phyloP scores from a whole-genome alignment of 2,329 filamentous ascomycete species.

The Lasiodiplodia sp. region DNA sequence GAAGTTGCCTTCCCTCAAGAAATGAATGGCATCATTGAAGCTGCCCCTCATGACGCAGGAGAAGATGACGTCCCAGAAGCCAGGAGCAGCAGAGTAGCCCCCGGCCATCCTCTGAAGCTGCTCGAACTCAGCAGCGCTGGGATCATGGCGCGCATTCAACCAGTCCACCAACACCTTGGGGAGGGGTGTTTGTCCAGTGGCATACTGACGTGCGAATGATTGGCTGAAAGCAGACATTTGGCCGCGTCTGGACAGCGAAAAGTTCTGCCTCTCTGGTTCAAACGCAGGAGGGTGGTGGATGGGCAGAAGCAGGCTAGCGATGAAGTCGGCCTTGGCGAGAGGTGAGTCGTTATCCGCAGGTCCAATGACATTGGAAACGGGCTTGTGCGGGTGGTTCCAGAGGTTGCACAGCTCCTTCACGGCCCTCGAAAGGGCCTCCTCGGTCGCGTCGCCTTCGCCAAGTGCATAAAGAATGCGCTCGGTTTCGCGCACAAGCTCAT shows the following conservation, averaged over 20 bases:
- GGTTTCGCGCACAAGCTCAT: conserved; percentile 75
- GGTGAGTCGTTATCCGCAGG: conserved; percentile 62
- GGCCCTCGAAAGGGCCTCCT: conserved; percentile 38
- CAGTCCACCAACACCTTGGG: conserved; percentile 84
- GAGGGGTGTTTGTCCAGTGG: conserved; percentile 57
- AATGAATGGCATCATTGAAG: conserved; percentile 68
- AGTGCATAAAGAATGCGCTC: conserved; percentile 69
- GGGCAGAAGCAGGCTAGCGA: conserved; percentile 79
- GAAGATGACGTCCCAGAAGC: conserved; percentile 89
- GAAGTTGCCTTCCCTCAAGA: conserved; percentile 81
- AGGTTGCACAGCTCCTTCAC: conserved; percentile 41
- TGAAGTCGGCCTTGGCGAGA: conserved; percentile 76
- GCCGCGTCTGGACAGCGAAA: conserved; percentile 35
- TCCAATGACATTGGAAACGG: conserved; percentile 30
- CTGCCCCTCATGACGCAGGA: conserved; percentile 77
- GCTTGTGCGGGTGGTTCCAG: conserved; percentile 66
- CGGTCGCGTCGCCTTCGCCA: conserved; percentile 42
- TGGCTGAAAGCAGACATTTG: conserved; percentile 39
- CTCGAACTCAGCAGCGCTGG: conserved; percentile 71
- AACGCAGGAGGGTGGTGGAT: conserved; percentile 74
- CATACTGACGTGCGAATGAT: conserved; percentile 32
- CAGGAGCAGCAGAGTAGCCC: conserved; percentile 75
- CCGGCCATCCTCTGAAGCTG: conserved; percentile 70
- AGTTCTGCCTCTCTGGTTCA: conserved; percentile 35
- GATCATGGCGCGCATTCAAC: conserved; percentile 78